These are phyloP conservation scores for Nitzschia putrida DNA, from an alignment of 108 stramenopile genomes.

Conservation along the genomic window DNA sequence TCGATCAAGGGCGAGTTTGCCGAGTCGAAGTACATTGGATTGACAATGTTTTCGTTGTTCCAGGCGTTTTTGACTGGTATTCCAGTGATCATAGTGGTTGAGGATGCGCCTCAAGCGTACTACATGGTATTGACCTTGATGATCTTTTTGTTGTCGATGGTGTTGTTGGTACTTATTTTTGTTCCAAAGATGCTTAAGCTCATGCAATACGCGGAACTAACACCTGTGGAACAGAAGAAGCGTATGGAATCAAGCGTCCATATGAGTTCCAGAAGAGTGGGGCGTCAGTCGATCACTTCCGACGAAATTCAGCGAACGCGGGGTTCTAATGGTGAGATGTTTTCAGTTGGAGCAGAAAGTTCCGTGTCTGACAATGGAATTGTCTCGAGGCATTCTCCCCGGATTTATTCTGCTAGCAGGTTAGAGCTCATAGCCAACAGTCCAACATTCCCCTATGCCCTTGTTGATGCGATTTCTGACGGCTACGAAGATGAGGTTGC, in stretches of 20 bases:
- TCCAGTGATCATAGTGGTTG: slow-evolving; percentile 28
- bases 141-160: slow-evolving; percentile 29
- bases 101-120: slow-evolving; percentile 18
- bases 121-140: slow-evolving; percentile 31
- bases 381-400: no score
- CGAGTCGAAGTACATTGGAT: slow-evolving; percentile 37
- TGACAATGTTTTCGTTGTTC: slow-evolving; percentile 32
- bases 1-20: slow-evolving; percentile 42
- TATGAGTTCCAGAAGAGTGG: no score
- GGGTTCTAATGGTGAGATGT: no score
- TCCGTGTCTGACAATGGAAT: no score
- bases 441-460: no score
- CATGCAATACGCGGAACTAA: not conserved
- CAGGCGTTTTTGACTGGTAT: slow-evolving; percentile 44
- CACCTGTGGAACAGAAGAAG: slow-evolving; percentile 3
- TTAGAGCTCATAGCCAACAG: no score
- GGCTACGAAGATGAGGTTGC: no score
- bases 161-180: slow-evolving; percentile 40
- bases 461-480: no score
- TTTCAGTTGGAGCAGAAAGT: no score
- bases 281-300: no score
- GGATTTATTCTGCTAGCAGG: no score
- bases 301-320: no score
- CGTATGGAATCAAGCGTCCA: not conserved
- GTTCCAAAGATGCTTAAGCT: slow-evolving; percentile 37